These are phyloP conservation scores for Tilletiopsis washingtonensis DNA, from an alignment of 1,284 basidiomycete species.

Conservation along the genomic window DNA sequence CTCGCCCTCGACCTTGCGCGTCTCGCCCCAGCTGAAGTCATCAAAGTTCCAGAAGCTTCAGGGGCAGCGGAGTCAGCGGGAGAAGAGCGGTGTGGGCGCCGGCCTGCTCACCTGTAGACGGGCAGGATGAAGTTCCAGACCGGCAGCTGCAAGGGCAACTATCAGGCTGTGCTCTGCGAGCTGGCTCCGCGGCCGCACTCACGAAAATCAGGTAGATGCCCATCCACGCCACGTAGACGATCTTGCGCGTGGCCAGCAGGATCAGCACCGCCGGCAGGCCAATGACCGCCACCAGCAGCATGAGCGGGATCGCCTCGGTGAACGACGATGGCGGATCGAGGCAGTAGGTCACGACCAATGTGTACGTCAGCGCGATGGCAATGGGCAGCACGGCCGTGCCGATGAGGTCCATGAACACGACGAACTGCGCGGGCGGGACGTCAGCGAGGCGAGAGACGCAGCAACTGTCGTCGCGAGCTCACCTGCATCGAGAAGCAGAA, in stretches of 20 bases:
- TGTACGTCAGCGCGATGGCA: slow-evolving; percentile 84
- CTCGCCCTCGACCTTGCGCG: slow-evolving; percentile 75
- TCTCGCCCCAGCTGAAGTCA: slow-evolving; percentile 98
- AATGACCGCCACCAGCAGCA: slow-evolving; percentile 79
- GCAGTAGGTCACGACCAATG: slow-evolving; percentile 70
- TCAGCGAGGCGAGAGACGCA: neutral
- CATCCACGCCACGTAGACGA: slow-evolving; percentile 98
- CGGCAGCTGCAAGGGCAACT: no score
- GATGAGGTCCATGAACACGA: slow-evolving; percentile 95
- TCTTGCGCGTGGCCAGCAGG: slow-evolving; percentile 83
- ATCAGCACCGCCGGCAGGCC: slow-evolving; percentile 90
- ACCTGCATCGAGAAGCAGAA: slow-evolving; percentile 57
- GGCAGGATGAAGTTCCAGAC: slow-evolving; percentile 85
- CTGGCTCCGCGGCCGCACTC: no score
- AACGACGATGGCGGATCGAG: slow-evolving; percentile 75
- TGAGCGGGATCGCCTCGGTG: slow-evolving; percentile 85
- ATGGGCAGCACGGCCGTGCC: slow-evolving; percentile 92
- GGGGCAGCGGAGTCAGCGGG: no score
- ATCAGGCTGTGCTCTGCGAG: no score
- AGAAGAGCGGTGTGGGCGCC: slow-evolving; percentile 71
- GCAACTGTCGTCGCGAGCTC: neutral
- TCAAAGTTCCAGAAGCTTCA: slow-evolving; percentile 99
- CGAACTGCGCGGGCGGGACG: slow-evolving; percentile 57
- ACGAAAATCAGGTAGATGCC: slow-evolving; percentile 81
- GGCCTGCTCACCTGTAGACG: no score